These are phyloP conservation scores for Colletotrichum magnum DNA, from an alignment of 2,329 filamentous ascomycete genomes.

Conservation along the genomic window DNA sequence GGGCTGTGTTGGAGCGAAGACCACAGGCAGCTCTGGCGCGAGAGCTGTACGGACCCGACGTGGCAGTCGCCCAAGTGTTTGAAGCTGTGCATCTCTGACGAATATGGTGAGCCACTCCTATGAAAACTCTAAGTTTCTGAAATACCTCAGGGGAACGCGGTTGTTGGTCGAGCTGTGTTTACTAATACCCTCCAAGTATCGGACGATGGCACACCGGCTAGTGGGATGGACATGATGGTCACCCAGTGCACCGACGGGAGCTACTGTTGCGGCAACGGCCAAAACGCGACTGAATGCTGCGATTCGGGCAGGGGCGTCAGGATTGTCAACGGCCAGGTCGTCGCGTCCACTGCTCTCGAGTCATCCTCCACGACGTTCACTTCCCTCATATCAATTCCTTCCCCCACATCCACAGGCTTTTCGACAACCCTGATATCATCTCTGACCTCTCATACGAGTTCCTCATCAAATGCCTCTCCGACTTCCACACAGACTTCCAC, in stretches of 20 bases:
- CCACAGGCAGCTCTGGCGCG: conserved; percentile 35
- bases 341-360: neutral
- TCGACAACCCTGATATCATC: too few relatives aligned
- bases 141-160: too few relatives aligned
- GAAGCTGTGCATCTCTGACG: conserved; percentile 39
- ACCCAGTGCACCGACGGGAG: neutral
- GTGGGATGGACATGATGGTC: neutral
- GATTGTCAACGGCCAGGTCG: conserved; percentile 1
- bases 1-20: conserved; percentile 22
- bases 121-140: too few relatives aligned
- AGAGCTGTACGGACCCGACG: conserved; percentile 43
- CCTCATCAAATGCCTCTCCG: neutral
- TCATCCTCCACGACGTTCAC: neutral
- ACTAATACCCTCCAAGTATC: neutral
- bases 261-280: neutral
- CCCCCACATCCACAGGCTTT: too few relatives aligned
- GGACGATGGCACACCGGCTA: neutral
- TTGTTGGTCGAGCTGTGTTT: too few relatives aligned
- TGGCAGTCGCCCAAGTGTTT: conserved; percentile 42
- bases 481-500: neutral
- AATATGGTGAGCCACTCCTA: neutral
- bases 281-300: neutral
- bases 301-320: neutral
- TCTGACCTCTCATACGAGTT: neutral
- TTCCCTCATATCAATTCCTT: neutral